These are phyloP conservation scores for Venturia oleaginea DNA, from an alignment of 2,329 filamentous ascomycete species.

Conservation along the genomic window DNA sequence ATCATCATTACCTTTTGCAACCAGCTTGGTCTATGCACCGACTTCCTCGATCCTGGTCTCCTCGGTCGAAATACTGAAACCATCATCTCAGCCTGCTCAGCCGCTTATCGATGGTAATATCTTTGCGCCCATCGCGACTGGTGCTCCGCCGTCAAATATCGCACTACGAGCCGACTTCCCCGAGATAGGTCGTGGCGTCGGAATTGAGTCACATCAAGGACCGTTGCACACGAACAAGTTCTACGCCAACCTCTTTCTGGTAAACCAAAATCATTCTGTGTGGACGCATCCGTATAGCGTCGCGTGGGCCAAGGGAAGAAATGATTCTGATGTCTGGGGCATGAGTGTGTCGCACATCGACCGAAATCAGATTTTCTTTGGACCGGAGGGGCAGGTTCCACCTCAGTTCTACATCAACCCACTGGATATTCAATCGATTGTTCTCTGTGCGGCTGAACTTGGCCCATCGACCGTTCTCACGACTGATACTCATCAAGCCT, in stretches of 20 bases:
- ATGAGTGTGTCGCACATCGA: constrained; percentile 70
- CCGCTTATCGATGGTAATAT: background rate
- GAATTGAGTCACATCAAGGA: background rate
- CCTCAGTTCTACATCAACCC: constrained; percentile 67
- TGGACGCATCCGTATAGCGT: constrained; percentile 59
- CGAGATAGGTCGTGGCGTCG: background rate
- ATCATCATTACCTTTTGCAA: constrained; percentile 4
- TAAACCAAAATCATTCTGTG: constrained; percentile 56
- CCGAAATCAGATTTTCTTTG: constrained; percentile 56
- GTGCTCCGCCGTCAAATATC: constrained; percentile 6
- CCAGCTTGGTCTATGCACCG: background rate
- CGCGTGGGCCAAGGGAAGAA: constrained; percentile 32
- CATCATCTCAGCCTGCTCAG: background rate
- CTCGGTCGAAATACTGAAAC: constrained; percentile 2
- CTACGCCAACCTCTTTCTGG: constrained; percentile 67
- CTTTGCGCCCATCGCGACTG: constrained; percentile 13
- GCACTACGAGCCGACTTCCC: background rate
- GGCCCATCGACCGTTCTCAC: constrained; percentile 45
- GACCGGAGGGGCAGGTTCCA: constrained; percentile 37
- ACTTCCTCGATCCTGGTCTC: constrained; percentile 1
- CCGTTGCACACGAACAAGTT: constrained; percentile 65
- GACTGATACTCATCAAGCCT: constrained; percentile 43
- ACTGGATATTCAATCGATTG: constrained; percentile 68
- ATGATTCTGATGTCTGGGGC: constrained; percentile 50
- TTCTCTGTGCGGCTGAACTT: constrained; percentile 74